phyloP scores from a whole-genome alignment of 2,329 filamentous ascomycete species.

The Diplodia seriata region DNA sequence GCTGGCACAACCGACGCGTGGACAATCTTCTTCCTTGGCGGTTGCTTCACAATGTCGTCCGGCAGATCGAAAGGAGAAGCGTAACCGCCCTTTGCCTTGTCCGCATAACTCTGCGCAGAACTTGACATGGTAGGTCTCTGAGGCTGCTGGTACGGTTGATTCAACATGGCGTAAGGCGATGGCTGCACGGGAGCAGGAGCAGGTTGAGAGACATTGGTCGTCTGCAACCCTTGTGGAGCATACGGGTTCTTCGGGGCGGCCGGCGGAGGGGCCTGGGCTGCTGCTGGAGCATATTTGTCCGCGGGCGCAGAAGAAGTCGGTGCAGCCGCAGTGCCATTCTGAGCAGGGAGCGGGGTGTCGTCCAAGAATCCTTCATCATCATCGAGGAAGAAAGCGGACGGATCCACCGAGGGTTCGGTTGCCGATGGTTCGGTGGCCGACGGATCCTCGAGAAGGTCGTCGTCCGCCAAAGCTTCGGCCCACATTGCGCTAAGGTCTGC shows the following conservation, averaged over 20 bases:
- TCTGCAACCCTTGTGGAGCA: constrained; percentile 58
- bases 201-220: constrained; percentile 54
- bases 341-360: constrained; percentile 60
- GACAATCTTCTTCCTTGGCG: constrained; percentile 56
- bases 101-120: constrained; percentile 77
- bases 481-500: constrained; percentile 81
- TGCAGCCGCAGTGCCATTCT: constrained; percentile 31
- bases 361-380: constrained; percentile 88
- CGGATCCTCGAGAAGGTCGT: constrained; percentile 69
- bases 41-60: constrained; percentile 79
- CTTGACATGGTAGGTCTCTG: constrained; percentile 59
- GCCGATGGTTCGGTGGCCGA: too few relatives aligned
- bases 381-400: constrained; percentile 72
- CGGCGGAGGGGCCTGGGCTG: constrained; percentile 37
- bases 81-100: constrained; percentile 91
- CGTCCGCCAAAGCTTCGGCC: constrained; percentile 80
- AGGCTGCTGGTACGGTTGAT: constrained; percentile 35
- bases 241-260: constrained; percentile 53
- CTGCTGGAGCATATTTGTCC: constrained; percentile 48
- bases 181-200: constrained; percentile 39
- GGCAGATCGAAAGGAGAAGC: constrained; percentile 94
- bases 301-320: constrained; percentile 33
- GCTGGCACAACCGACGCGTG: constrained; percentile 38
- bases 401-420: constrained; percentile 44
- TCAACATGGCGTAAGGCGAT: constrained; percentile 38